Base-by-base conservation (phyloP, 1,139 yeast species). In the Candida mesenterica region DNA sequence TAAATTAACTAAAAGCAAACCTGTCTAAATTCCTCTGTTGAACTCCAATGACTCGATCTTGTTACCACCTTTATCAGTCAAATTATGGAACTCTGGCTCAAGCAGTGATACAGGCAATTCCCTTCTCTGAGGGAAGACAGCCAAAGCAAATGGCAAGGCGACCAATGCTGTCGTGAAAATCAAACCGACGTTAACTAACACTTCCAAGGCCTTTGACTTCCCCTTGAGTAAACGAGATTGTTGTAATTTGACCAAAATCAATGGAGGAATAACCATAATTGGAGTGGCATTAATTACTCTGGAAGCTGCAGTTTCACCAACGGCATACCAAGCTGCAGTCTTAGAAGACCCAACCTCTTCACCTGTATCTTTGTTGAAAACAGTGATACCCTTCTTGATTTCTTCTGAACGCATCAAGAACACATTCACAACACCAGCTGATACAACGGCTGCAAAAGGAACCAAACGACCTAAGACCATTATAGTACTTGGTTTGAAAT, bases 381-480 rank as follows among this genome's bases (percentile, higher is more conserved):
- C 97, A 29, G 69, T 52, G 35, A 78, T 78, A 45, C 98, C 98
- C 57, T 84, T 84, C 49, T 79, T 79, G 56, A 92, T 81, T 63
- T 92, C 98, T 61, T 89, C 95, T 42, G 94, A 79, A 64, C 98
- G 80, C 98, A 92, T 92, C 46, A 94, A 72, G 54, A 87, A 87
- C 19, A 92, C 97, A 51, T 92, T 92, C 28, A 89, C 95, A 25
- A 90, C 71, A 55, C 97, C 97, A 1, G 98, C 98, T 32, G 94
- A 81, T 0, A 90, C 97, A 26, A 92, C 98, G 3, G 98, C 98
- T 1, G 97, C 97, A 63, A 92, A 92, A 4, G 98, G 98, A 5
- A 92, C 96, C 41, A 92, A 71, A 49, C 98, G 79, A 27, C 90
- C 82, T 43, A 92, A 65, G 30, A 90, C 71, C 52, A 82, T 62